Evolutionary conservation across 192 early-diverging fungal genomes (phyloP).

Genomic region (Glomus cerebriforme): DNA sequence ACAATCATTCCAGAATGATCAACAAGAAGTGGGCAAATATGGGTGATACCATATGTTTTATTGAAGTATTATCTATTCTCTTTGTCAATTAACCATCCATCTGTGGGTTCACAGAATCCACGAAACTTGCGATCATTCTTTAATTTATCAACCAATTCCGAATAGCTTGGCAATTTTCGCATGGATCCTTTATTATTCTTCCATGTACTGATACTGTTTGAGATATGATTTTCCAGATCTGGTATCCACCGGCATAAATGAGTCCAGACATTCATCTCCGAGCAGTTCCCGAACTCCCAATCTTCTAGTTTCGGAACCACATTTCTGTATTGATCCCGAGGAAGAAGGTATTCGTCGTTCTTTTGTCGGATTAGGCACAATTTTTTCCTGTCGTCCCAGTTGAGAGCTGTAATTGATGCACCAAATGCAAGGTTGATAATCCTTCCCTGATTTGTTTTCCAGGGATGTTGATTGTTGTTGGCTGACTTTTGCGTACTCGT

Average conservation of each 20-base stretch:
- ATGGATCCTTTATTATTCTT: neutral
- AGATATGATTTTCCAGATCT: neutral
- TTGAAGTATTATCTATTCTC: neutral
- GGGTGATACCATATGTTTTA: neutral
- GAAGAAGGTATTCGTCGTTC: neutral
- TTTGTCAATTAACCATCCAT: too few relatives aligned
- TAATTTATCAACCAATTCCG: neutral
- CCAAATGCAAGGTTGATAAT: too few relatives aligned
- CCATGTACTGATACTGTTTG: neutral
- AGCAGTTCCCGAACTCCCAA: slow-evolving; percentile 10
- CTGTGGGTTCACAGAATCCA: too few relatives aligned
- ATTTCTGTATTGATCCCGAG: neutral
- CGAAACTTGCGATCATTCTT: slow-evolving; percentile 4
- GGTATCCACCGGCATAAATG: neutral
- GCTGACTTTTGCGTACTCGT: too few relatives aligned
- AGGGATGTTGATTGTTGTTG: too few relatives aligned
- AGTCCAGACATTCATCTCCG: neutral
- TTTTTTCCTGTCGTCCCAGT: neutral
- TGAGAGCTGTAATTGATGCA: neutral
- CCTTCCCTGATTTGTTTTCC: too few relatives aligned
- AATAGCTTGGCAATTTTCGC: neutral
- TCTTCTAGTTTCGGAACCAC: neutral
- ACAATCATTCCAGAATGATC: slow-evolving; percentile 17
- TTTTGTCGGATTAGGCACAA: neutral
- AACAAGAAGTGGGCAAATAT: neutral